Base-by-base conservation (phyloP, 202 grass and related monocot species). In the Eragrostis tef region DNA sequence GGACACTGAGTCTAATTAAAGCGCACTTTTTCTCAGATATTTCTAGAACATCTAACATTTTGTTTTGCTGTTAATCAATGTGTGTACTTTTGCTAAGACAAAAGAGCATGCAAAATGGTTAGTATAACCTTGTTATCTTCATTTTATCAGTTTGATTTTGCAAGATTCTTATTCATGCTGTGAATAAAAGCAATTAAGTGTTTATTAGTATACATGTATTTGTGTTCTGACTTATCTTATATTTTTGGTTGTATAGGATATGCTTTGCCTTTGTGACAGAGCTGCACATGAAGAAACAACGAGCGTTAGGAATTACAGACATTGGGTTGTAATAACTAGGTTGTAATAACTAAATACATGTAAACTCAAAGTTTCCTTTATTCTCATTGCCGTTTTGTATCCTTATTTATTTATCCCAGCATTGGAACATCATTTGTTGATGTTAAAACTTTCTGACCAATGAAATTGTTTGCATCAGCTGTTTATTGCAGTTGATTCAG, bases 231-330 rank as follows among this genome's bases (percentile, higher is more conserved):
- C 81, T 72, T 63, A 53, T 21, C 7, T 87, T 42, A 72, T 82
- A 5, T 75, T 66, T 87, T 82, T 79, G 45, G 26, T 88, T 86
- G 79, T 91, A 79, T 88, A 91, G 89, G 89, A 71, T 84, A 87
- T 66, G 89, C 89, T 75, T 86, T 88, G 79, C 89, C 89, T 75
- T 91, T 91, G 86, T 91, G 89, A 91, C 82, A 57, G 71, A 85
- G 85, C 82, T 79, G 79, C 73, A 31, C 64, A 67, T 74, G 67
- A 82, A 54, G 77, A 78, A 53, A 73, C 17, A 91, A 72, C 45
- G 75, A 79, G 64, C 56, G n/a, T 22, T 88, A 79, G 53, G 83
- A 56, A 81, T 88, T 64, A 59, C 53, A 73, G 36, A 78, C 75
- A 84, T 53, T 61, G 36, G 39, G 75, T 69, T 75, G 57, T 70